These are phyloP conservation scores for Boeremia lycopersici DNA, from an alignment of 2,329 filamentous ascomycete genomes.

Conservation along the genomic window DNA sequence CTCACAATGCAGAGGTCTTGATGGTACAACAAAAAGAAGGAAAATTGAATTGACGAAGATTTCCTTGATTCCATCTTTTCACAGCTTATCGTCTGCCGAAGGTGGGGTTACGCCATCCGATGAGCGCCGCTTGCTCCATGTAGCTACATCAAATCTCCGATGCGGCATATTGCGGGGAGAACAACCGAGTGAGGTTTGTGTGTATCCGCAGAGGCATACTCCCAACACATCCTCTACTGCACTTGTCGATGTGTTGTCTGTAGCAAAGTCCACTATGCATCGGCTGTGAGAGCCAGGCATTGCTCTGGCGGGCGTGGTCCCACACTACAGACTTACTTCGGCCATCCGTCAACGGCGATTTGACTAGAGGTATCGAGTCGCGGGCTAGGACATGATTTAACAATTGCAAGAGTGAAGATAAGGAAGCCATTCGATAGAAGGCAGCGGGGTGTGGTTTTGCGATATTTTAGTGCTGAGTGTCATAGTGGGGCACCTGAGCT, in stretches of 20 bases:
- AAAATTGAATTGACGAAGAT: neutral
- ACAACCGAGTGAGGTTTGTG: neutral
- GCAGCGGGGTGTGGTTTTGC: too few relatives aligned
- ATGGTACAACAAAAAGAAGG: neutral
- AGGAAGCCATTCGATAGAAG: too few relatives aligned
- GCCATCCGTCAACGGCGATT: neutral
- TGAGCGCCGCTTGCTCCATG: neutral
- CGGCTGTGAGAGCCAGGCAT: too few relatives aligned
- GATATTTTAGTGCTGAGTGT: too few relatives aligned
- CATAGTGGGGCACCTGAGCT: too few relatives aligned
- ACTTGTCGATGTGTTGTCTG: too few relatives aligned
- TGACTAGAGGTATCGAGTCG: neutral
- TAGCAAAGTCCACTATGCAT: too few relatives aligned
- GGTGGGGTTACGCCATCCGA: slow-evolving; percentile 11
- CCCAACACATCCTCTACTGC: too few relatives aligned
- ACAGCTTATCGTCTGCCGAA: slow-evolving; percentile 9
- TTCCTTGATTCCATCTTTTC: neutral
- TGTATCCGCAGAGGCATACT: too few relatives aligned
- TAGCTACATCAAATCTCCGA: slow-evolving; percentile 5
- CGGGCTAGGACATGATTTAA: neutral
- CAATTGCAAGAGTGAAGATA: neutral
- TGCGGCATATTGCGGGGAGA: slow-evolving; percentile 1
- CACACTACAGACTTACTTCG: neutral
- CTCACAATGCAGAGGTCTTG: neutral
- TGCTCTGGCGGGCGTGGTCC: too few relatives aligned